Base-by-base conservation (phyloP, 495 filamentous ascomycete genomes). In the Xylaria acuta region DNA sequence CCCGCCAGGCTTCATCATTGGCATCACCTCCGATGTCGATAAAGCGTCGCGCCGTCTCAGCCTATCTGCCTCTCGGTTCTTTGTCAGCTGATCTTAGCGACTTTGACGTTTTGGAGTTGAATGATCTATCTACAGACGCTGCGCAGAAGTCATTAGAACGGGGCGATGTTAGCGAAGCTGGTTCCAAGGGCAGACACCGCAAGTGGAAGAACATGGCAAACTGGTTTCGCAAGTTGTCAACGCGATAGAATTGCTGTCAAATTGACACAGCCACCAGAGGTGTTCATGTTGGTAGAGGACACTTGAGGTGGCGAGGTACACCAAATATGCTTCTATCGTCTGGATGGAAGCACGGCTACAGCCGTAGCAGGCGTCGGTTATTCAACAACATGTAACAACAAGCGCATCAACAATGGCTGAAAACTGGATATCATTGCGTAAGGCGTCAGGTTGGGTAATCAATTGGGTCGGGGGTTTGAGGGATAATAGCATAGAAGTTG, bases 201-300 rank as follows among this genome's bases (percentile, higher is more conserved):
- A 79, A 74, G 60, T 79, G 75, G 74, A 81, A 58, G 60, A 74
- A 60, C 40, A 73, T 81, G 70, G 41, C 74, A 53, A 75, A 74
- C 41, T 81, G 79, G 79, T 70, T 81, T 67, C 77, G 77, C 41
- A 79, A 75, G 71, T 60, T 79, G 22, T 75, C 75, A 43, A 73
- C 67, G 73, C 79, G 79, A 67, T 81, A 81, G 79, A 60, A 72
- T 63, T 75, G 77, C 70, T 45, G 36, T 51, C 69, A 47, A 22
- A 18, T 5, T 8, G 32, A 45, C 36, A 16, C 5, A 45, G 1
- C 34, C 45, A 41, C n/a, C 8, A 43, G 25, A 20, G 51, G 4
- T 49, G 25, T 14, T 30, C 5, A 18, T 47, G 30, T 5, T 62
- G 12, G 20, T 2, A 16, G 62, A 22, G 18, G n/a, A 6, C 22